A percentile compares a stretch with the other conserved stretches of the same genome.
phyloP scores from a whole-genome alignment of 352 stramenopile species.

The Pelagophyceae sp. region DNA sequence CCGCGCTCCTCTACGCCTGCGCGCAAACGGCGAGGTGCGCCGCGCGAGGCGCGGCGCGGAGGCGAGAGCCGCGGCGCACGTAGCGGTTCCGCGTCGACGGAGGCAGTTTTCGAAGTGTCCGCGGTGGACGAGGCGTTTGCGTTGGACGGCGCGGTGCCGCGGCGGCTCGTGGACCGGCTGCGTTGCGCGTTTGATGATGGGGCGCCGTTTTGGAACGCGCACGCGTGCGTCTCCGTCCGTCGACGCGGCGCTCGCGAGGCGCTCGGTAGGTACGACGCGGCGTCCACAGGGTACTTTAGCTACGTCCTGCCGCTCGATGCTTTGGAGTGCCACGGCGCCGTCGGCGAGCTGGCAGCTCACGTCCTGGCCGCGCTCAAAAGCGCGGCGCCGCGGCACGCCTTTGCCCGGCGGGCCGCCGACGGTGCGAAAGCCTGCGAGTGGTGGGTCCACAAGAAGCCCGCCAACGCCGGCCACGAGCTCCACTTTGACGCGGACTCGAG shows the following conservation, averaged over 20 bases:
- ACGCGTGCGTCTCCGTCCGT: no score
- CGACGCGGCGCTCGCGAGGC: no score
- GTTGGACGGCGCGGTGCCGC: background rate
- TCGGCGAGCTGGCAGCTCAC: background rate
- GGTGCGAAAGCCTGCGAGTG: background rate
- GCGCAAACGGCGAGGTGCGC: no score
- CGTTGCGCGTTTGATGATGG: background rate
- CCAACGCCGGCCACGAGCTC: background rate
- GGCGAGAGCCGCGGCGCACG: no score
- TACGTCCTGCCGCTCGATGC: background rate
- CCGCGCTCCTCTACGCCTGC: no score
- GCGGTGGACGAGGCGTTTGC: background rate
- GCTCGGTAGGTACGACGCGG: background rate
- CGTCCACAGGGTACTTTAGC: background rate
- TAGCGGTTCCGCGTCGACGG: no score
- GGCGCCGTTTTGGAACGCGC: background rate
- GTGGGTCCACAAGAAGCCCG: background rate
- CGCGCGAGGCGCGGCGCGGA: no score
- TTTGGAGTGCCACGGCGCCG: background rate
- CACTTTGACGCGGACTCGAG: background rate
- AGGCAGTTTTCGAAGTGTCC: background rate
- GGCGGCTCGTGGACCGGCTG: background rate
- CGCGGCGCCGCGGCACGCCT: background rate
- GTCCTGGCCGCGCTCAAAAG: background rate
- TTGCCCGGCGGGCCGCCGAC: background rate